Percentiles rank a stretch among this genome's conserved stretches.
phyloP scores from a whole-genome alignment of 306 rosid species.

The Cucurbita moschata region DNA sequence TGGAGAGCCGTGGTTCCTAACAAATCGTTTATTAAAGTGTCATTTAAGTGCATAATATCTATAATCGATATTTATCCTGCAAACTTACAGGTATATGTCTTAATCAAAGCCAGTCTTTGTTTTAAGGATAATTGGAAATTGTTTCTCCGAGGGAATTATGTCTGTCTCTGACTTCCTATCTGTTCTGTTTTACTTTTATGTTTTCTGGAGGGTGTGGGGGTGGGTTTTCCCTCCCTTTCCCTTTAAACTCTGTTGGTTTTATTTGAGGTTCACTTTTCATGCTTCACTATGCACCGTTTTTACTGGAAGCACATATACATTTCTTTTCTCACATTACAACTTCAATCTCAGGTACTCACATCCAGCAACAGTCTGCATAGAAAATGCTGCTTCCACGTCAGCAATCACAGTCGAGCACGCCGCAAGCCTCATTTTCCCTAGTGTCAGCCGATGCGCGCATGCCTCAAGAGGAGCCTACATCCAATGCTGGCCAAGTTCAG shows the following conservation, averaged over 20 bases:
- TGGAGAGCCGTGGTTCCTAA: no score
- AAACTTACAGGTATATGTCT: neutral
- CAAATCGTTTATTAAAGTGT: neutral
- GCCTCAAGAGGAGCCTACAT: slow-evolving; percentile 71
- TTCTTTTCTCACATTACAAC: neutral
- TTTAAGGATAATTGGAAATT: neutral
- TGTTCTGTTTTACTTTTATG: neutral
- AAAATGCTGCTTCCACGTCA: slow-evolving; percentile 78
- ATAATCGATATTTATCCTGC: neutral
- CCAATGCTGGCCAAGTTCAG: slow-evolving; percentile 49
- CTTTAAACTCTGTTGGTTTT: neutral
- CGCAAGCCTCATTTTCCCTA: slow-evolving; percentile 63
- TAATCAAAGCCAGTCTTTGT: neutral
- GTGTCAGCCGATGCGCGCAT: slow-evolving; percentile 57
- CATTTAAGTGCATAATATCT: neutral
- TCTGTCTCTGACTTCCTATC: neutral
- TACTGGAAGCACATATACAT: neutral
- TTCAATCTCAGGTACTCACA: slow-evolving; percentile 39
- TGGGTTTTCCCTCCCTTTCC: neutral
- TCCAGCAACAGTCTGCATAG: slow-evolving; percentile 23
- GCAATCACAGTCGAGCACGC: slow-evolving; percentile 61
- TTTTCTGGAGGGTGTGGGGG: neutral
- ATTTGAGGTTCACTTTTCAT: neutral
- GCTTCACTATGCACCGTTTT: neutral
- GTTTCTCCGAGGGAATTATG: neutral